Evolutionary conservation across 768 basidiomycete species (phyloP), one percentile per base, ranked within the genome.

Genomic region (Multifurca ochricompacta): DNA sequence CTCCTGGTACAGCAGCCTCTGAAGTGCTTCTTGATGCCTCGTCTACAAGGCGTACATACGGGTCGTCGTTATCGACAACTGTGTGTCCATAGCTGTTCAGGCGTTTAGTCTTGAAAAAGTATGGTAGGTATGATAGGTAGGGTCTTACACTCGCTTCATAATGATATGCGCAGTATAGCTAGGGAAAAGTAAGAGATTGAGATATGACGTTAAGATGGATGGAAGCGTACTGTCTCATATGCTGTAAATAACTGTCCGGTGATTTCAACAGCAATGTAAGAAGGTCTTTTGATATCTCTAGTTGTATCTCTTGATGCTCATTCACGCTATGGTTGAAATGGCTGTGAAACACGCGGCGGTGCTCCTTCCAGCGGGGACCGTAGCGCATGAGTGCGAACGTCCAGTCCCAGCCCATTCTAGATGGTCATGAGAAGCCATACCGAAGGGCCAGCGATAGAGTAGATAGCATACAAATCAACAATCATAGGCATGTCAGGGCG

Each of bases 351-450:
- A 58, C 51, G 21, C 61, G 63, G n/a, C 62, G 55, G 32, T 64
- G 63, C 37, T 61, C 51, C 44, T 56, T 54, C 63, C 63, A 64
- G 19, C 51, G 46, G 13, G 51, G 44, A 16, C 63, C 63, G 43
- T 64, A 64, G 11, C 57, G 58, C 57, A 64, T 56, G 21, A 59
- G 54, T 9, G 58, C 57, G 28, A 62, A 57, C 16, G 54, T 54
- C 60, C 60, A 63, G 40, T 61, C 60, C 53, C 54, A 63, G 7
- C 63, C 63, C 54, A 64, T 61, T 41, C 63, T 64, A 48, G 6
- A 32, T 28, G 14, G n/a, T 45, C 23, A 37, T 47, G 30, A 39
- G 21, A 25, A 21, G 35, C 3, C 25, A 27, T 3, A 9, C 16
- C 11, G 13, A 19, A n/a, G 11, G 11, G 27, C 7, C 13, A 27